Base-by-base conservation (phyloP, 805 yeast genomes). In the Candida loeiensis region DNA sequence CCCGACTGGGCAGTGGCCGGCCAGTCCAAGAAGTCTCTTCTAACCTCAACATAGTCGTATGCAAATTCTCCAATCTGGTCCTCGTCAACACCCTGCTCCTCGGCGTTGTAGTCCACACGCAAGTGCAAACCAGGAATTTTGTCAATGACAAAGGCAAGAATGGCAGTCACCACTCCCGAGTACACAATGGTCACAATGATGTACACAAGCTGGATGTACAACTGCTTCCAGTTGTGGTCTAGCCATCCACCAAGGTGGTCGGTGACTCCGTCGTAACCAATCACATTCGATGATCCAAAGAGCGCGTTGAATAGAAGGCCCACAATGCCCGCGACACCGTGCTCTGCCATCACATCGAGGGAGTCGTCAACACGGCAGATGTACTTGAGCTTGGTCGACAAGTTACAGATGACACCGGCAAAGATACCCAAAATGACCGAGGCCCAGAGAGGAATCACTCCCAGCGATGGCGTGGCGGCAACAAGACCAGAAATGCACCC, bases 51-150 rank as follows among this genome's bases (percentile, higher is more conserved):
- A 58, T 89, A 91, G 63, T 91, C 98, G 61, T 91, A 91, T n/a
- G 98, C 98, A 65, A 90, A 91, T 65, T 91, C 99, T 37, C 98
- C 99, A 51, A 91, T 86, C 66, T 91, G 96, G 64, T 88, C 95
- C 61, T 90, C 97, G 61, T 91, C 99, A 68, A 90, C 77, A 43
- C 99, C 99, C 22, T 72, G 70, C 47, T 82, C 86, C 62, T 91
- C 99, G 16, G 83, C 96, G 24, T 82, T 81, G 60, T 85, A 95
- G 46, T 79, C 73, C 4, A 88, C 88, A 56, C 97, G 76, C 54
- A 93, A 69, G 37, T 81, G 73, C 53, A 87, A 74, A 12, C 89
- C 90, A 5, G 98, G 99, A 21, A 88, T 82, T 47, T 72, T 74
- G 64, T 91, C 71, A 39, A 89, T 72, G 30, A 77, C 80, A 49